phyloP scores from a whole-genome alignment of 2,329 filamentous ascomycete species.

The Byssochlamys sp. region DNA sequence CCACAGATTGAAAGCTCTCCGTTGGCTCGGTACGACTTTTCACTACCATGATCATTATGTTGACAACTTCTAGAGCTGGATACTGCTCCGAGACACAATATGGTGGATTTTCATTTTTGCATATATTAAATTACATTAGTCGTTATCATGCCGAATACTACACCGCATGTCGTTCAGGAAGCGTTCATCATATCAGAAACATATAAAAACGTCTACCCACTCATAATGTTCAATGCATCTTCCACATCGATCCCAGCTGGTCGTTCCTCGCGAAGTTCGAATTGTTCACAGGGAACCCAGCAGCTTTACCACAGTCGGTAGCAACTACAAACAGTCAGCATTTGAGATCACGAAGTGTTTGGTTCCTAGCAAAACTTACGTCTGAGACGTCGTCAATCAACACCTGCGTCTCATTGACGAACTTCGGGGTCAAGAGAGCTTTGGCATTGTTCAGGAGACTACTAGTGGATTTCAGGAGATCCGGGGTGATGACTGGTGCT shows the following conservation, averaged over 20 bases:
- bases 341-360: background rate
- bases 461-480: slow-evolving; percentile 15
- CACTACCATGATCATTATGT: background rate
- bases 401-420: slow-evolving; percentile 19
- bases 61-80: background rate
- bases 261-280: slow-evolving; percentile 3
- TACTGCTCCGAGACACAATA: background rate
- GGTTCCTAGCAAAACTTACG: slow-evolving; percentile 11
- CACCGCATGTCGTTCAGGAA: background rate
- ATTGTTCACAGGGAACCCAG: slow-evolving; percentile 18
- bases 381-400: slow-evolving; percentile 16
- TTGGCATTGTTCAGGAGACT: slow-evolving; percentile 18
- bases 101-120: background rate
- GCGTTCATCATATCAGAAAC: background rate
- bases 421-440: slow-evolving; percentile 21
- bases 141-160: slow-evolving; percentile 5
- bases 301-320: slow-evolving; percentile 20
- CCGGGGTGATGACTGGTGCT: slow-evolving; percentile 16
- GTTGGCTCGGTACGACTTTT: background rate
- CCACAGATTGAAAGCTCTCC: background rate
- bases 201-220: background rate
- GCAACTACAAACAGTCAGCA: slow-evolving; percentile 5
- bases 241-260: background rate
- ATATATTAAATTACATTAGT: slow-evolving; percentile 4
- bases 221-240: background rate